Percentiles rank a stretch among this genome's conserved stretches.
These are phyloP conservation scores for Plasmodium chabaudi DNA, from an alignment of 169 alveolate genomes.

Conservation along the genomic window DNA sequence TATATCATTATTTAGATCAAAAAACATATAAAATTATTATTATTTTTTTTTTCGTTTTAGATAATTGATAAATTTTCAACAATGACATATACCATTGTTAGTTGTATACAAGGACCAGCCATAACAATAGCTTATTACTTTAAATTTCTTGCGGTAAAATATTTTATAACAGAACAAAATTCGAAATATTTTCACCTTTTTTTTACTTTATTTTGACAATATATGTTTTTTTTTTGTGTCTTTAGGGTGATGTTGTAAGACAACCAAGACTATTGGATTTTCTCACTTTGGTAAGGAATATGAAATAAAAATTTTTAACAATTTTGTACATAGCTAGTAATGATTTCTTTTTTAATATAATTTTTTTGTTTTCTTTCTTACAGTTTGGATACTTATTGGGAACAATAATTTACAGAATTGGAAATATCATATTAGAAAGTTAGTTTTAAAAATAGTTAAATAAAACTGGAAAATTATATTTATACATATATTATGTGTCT, in stretches of 20 bases:
- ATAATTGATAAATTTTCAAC: conserved; percentile 62
- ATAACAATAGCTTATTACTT: conserved; percentile 67
- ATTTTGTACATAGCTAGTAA: neutral
- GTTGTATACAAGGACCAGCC: conserved; percentile 76
- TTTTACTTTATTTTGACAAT: neutral
- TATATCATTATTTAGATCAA: neutral
- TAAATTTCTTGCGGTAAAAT: conserved; percentile 59
- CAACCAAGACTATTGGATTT: conserved; percentile 59
- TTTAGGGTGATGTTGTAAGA: conserved; percentile 65
- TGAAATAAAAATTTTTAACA: neutral
- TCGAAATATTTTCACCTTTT: neutral
- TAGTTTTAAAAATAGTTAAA: neutral
- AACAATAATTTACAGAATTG: conserved; percentile 49
- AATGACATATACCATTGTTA: conserved; percentile 71
- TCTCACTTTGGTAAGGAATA: conserved; percentile 45
- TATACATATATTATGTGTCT: neutral
- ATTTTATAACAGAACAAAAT: neutral
- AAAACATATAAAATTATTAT: neutral
- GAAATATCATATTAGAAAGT: conserved; percentile 61
- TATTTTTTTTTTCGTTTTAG: conserved; percentile 4
- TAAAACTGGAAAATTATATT: neutral
- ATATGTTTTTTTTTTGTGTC: neutral
- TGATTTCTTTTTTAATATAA: neutral
- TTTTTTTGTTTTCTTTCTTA: conserved; percentile 19
- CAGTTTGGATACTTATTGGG: conserved; percentile 71